These are phyloP conservation scores for Populus hybrid DNA, from an alignment of 441 rosid species.

Conservation along the genomic window DNA sequence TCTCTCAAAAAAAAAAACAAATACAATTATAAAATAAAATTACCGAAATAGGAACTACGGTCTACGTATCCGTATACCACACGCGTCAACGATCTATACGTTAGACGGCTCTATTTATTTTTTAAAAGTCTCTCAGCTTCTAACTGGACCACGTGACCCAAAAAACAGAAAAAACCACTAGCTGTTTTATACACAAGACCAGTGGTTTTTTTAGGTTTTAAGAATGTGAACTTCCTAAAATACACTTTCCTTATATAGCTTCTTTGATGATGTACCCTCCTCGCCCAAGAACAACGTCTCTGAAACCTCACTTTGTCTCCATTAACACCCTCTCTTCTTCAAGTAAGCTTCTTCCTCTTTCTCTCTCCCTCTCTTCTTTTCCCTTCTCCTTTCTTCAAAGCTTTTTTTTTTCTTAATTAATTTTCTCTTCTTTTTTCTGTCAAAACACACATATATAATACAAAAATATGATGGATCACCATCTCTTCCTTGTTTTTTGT, in stretches of 20 bases:
- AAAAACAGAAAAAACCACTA: conserved; percentile 9
- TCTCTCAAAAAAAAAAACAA: not conserved
- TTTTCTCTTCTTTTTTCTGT: not conserved
- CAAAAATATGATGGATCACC: not conserved
- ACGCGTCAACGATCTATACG: conserved; percentile 58
- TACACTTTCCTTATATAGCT: too few species aligned
- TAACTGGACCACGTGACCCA: conserved; percentile 34
- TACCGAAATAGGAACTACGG: conserved; percentile 28
- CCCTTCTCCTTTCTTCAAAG: too few species aligned
- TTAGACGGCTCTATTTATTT: conserved; percentile 24
- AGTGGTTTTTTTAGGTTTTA: not conserved
- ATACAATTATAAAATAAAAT: not conserved
- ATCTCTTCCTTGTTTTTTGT: not conserved
- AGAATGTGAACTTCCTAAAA: not conserved
- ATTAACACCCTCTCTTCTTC: too few species aligned
- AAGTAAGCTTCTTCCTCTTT: too few species aligned
- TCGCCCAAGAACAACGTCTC: too few species aligned
- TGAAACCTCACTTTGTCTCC: too few species aligned
- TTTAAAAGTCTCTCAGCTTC: too few species aligned
- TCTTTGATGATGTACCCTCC: too few species aligned
- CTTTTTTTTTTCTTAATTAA: too few species aligned
- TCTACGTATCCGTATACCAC: conserved; percentile 15
- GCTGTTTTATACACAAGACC: conserved; percentile 20
- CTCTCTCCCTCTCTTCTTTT: too few species aligned
- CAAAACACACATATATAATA: not conserved